phyloP scores from a whole-genome alignment of 2,329 filamentous ascomycete genomes.

The Diplodia corticola region DNA sequence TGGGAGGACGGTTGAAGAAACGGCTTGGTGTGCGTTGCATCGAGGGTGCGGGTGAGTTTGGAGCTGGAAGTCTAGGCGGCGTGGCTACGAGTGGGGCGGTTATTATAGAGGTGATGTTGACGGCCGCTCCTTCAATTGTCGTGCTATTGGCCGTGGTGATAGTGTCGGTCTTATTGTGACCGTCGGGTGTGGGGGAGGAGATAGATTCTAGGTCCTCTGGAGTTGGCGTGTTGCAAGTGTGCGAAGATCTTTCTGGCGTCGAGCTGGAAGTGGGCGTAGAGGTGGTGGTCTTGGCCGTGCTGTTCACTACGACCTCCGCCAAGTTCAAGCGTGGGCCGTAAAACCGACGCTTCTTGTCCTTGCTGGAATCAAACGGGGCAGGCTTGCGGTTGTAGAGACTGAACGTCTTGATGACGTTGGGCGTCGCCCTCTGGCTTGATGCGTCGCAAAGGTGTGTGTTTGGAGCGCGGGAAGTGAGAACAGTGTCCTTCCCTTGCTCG shows the following conservation, averaged over 20 bases:
- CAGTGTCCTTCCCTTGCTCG: background rate
- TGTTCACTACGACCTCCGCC: background rate
- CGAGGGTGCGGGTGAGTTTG: background rate
- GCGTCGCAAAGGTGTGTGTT: background rate
- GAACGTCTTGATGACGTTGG: background rate
- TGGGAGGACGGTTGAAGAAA: background rate
- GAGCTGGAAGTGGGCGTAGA: background rate
- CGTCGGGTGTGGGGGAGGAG: background rate
- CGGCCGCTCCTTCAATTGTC: background rate
- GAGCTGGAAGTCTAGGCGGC: too few species aligned
- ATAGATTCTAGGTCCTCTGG: background rate
- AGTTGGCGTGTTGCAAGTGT: background rate
- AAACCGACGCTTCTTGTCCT: background rate
- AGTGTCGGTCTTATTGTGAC: background rate
- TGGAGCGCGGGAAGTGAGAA: background rate
- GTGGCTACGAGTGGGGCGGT: background rate
- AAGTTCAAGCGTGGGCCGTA: background rate
- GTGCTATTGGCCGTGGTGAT: background rate
- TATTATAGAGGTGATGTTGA: background rate
- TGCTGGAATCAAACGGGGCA: background rate
- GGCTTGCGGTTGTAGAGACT: slow-evolving; percentile 13
- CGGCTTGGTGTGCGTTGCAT: background rate
- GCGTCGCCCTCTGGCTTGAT: background rate
- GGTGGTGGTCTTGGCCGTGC: background rate
- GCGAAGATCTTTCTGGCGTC: background rate